Evolutionary conservation across 768 basidiomycete genomes (phyloP).

Genomic region (Mycena venus): DNA sequence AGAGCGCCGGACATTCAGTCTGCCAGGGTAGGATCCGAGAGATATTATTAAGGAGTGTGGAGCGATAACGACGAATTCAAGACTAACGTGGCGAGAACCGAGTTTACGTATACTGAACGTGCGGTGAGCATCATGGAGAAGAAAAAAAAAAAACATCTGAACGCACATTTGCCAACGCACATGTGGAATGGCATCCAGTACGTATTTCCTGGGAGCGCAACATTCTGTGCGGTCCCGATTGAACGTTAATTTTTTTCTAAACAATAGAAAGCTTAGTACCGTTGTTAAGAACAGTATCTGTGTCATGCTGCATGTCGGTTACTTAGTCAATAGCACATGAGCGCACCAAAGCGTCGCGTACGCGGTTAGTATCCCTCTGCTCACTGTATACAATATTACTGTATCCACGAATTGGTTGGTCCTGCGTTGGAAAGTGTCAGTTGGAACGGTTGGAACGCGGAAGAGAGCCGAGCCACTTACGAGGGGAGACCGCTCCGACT

Average conservation of each 20-base stretch:
- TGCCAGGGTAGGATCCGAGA: neutral
- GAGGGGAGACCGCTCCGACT: constrained; percentile 18
- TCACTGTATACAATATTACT: constrained; percentile 24
- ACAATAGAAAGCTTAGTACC: neutral
- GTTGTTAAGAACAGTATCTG: constrained; percentile 24
- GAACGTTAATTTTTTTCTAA: neutral
- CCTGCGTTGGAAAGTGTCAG: neutral
- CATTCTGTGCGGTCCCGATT: constrained; percentile 17
- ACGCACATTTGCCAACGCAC: constrained; percentile 28
- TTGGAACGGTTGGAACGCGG: too few relatives aligned
- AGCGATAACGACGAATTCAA: neutral
- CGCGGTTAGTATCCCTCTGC: constrained; percentile 28
- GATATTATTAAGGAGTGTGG: neutral
- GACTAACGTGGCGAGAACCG: constrained; percentile 19
- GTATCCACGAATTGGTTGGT: constrained; percentile 25
- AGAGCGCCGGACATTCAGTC: constrained; percentile 11
- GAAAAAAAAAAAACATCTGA: neutral
- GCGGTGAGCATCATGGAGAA: neutral
- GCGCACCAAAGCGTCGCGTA: neutral
- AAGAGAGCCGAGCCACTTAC: neutral
- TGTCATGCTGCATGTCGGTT: neutral
- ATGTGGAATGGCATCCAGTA: constrained; percentile 29
- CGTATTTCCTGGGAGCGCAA: constrained; percentile 18
- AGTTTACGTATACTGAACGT: constrained; percentile 20
- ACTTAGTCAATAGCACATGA: neutral